Conservation (phyloP, 176 grass and related monocot genomes). For the Triticum monococcum region DNA sequence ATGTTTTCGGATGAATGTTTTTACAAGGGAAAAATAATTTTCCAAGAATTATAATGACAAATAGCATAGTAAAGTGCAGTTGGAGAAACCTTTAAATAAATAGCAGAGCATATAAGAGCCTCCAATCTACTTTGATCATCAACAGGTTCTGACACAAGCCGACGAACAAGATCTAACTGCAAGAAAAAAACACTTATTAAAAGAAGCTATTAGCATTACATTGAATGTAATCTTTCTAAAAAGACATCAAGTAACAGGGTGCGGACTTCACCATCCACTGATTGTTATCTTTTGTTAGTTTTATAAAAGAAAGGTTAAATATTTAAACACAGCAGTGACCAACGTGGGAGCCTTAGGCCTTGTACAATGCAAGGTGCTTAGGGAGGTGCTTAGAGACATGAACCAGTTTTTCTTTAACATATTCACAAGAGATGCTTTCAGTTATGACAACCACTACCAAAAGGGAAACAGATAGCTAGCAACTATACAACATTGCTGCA, state of each 20-base stretch:
- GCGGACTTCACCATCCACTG: neutral
- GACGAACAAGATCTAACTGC: conserved; percentile 79
- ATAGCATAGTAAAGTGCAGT: conserved; percentile 1
- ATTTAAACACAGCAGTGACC: neutral
- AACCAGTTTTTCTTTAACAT: no score
- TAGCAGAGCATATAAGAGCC: conserved; percentile 74
- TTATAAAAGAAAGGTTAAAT: neutral
- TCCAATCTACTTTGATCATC: conserved; percentile 55
- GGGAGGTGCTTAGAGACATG: no score
- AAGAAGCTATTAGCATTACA: neutral
- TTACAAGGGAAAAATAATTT: neutral
- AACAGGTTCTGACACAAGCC: conserved; percentile 46
- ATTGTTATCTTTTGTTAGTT: neutral
- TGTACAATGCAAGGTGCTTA: no score
- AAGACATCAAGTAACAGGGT: neutral
- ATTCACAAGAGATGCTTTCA: conserved; percentile 1
- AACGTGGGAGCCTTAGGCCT: neutral
- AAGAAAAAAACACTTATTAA: conserved; percentile 20
- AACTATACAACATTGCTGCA: neutral
- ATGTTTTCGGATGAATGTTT: conserved; percentile 12
- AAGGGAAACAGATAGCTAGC: conserved; percentile 11
- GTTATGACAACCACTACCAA: neutral
- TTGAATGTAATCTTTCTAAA: neutral
- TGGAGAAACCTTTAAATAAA: conserved; percentile 82
- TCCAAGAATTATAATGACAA: neutral